Conservation (phyloP, 139 green algal genomes). For the Haematococcus lacustris region DNA sequence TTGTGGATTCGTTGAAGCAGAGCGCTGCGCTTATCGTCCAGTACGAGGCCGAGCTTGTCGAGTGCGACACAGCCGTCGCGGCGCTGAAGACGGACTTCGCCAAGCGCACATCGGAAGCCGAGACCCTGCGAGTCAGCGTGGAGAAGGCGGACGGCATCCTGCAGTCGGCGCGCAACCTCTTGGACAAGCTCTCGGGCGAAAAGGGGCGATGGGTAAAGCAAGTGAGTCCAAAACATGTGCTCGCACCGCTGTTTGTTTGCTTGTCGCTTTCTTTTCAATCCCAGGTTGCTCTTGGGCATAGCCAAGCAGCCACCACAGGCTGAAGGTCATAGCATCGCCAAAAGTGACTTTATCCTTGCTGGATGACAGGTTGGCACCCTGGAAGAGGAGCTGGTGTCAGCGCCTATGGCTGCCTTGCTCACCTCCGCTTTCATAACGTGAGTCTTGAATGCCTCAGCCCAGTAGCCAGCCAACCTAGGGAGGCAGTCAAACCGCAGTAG, state of each 20-base stretch:
- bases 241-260: background rate
- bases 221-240: conserved; percentile 9
- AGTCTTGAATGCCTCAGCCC: background rate
- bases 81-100: conserved; percentile 66
- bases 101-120: conserved; percentile 58
- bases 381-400: conserved; percentile 27
- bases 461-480: too few relatives aligned
- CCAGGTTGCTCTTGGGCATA: background rate
- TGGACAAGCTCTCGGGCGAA: conserved; percentile 68
- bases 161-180: conserved; percentile 48
- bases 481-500: too few relatives aligned
- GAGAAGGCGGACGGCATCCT: conserved; percentile 63
- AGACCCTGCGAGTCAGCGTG: conserved; percentile 52
- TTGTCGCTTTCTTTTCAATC: background rate
- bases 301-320: background rate
- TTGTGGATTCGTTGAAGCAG: conserved; percentile 43
- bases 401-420: conserved; percentile 23
- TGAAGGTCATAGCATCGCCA: background rate
- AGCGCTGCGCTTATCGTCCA: conserved; percentile 47
- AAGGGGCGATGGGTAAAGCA: conserved; percentile 32
- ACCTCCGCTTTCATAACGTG: conserved; percentile 17
- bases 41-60: conserved; percentile 63
- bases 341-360: background rate
- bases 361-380: conserved; percentile 45
- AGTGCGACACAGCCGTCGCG: conserved; percentile 50